Percentiles rank a stretch among this genome's conserved stretches.
phyloP scores from a whole-genome alignment of 768 basidiomycete species.

The Suillus weaverae region DNA sequence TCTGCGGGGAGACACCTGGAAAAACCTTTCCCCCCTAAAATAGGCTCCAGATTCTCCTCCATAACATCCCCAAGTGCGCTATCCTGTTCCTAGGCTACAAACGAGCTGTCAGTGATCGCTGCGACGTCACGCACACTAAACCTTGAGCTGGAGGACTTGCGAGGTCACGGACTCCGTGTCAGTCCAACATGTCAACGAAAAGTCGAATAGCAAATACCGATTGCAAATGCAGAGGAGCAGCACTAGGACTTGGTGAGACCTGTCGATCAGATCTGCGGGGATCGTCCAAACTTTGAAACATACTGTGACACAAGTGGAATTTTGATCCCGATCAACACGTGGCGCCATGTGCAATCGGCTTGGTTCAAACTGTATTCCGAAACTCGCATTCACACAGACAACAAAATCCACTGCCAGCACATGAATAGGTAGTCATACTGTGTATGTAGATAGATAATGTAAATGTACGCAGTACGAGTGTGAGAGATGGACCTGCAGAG shows the following conservation, averaged over 20 bases:
- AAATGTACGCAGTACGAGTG: conserved; percentile 10
- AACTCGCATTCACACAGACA: not conserved
- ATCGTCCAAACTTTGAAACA: not conserved
- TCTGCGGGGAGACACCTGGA: not conserved
- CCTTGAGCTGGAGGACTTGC: not conserved
- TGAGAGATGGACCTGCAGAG: conserved; percentile 6
- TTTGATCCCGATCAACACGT: not conserved
- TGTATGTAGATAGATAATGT: conserved; percentile 11
- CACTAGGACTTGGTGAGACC: not conserved
- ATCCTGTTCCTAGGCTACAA: not conserved
- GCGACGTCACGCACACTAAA: not conserved
- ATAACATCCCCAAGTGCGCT: not conserved
- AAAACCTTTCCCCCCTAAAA: not conserved
- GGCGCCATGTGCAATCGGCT: not conserved
- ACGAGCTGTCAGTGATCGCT: not conserved
- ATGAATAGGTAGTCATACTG: conserved; percentile 5
- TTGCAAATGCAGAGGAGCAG: not conserved
- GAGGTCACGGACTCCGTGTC: too few relatives aligned
- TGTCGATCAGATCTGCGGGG: not conserved
- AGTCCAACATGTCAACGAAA: too few relatives aligned
- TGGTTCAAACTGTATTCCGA: not conserved
- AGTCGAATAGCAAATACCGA: not conserved
- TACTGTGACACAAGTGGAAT: not conserved
- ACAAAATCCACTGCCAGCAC: not conserved
- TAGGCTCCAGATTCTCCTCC: not conserved